phyloP scores from a whole-genome alignment of 352 stramenopile genomes.

The Pythium aristosporum region DNA sequence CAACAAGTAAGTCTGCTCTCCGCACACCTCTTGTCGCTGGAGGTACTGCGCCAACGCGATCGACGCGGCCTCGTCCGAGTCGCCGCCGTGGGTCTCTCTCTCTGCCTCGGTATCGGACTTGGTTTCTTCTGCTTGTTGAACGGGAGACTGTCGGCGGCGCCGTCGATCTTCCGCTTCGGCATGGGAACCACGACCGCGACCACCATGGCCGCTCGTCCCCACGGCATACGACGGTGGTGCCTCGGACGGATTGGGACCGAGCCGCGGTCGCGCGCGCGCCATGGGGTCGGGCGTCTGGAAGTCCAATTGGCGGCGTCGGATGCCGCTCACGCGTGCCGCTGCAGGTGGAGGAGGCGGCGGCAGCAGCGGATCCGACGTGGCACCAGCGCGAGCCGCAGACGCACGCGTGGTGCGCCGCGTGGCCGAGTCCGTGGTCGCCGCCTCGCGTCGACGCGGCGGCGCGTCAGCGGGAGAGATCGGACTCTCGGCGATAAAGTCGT shows the following conservation, averaged over 20 bases:
- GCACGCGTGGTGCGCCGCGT: slow-evolving; percentile 1
- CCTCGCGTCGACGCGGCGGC: background rate
- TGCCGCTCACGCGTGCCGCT: background rate
- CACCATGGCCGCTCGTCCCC: background rate
- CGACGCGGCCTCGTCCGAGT: slow-evolving; percentile 57
- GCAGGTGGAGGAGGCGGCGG: background rate
- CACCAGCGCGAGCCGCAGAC: background rate
- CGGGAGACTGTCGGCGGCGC: slow-evolving; percentile 4
- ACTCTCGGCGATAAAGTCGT: slow-evolving; percentile 63
- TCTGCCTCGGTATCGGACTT: slow-evolving; percentile 7
- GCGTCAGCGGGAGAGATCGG: slow-evolving; percentile 31
- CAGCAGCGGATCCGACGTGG: background rate
- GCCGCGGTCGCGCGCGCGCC: slow-evolving; percentile 25
- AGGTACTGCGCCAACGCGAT: slow-evolving; percentile 64
- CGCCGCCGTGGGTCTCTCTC: slow-evolving; percentile 11
- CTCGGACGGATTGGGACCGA: slow-evolving; percentile 18
- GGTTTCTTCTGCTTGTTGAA: background rate
- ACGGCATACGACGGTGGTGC: background rate
- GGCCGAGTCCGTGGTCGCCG: background rate
- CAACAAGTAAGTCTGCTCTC: too few relatives aligned
- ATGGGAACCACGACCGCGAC: too few relatives aligned
- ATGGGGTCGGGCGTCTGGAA: slow-evolving; percentile 28
- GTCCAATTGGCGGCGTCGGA: slow-evolving; percentile 37
- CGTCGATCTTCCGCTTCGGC: background rate
- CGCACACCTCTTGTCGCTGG: slow-evolving; percentile 64